phyloP scores from a whole-genome alignment of 1,284 basidiomycete genomes.

The Cutaneotrichosporon cavernicola region DNA sequence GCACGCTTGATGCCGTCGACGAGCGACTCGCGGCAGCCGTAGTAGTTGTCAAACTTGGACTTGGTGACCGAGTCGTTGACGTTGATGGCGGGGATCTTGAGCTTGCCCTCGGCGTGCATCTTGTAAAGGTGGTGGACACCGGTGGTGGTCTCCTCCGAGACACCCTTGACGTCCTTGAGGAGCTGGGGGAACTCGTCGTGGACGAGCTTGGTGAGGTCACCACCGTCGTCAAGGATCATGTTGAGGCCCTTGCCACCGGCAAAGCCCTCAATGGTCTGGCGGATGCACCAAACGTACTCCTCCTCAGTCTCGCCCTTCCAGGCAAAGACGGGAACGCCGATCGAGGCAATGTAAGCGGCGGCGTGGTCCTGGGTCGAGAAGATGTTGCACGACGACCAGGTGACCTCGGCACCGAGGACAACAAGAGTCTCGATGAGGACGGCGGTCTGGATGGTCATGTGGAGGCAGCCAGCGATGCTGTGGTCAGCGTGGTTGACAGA shows the following conservation, averaged over 20 bases:
- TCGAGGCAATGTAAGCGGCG: constrained; percentile 95
- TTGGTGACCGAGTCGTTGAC: constrained; percentile 99
- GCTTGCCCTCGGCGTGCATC: constrained; percentile 88
- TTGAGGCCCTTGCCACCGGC: constrained; percentile 76
- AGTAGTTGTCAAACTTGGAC: constrained; percentile 88
- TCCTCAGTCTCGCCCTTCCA: constrained; percentile 99
- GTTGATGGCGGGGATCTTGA: constrained; percentile 99
- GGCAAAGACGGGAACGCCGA: constrained; percentile 96
- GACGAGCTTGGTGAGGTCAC: constrained; percentile 91
- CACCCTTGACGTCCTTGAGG: constrained; percentile 77
- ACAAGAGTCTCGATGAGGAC: constrained; percentile 95
- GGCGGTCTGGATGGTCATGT: constrained; percentile 92
- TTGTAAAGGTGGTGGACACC: constrained; percentile 99
- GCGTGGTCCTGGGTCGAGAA: constrained; percentile 99
- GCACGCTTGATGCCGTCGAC: constrained; percentile 99
- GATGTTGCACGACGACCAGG: constrained; percentile 99
- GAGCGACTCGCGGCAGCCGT: constrained; percentile 98
- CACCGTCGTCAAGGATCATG: constrained; percentile 99
- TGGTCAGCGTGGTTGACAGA: background rate
- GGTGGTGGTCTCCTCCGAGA: constrained; percentile 99
- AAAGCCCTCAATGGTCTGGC: constrained; percentile 82
- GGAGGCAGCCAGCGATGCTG: constrained; percentile 87
- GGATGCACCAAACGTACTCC: constrained; percentile 97
- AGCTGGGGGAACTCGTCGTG: constrained; percentile 95
- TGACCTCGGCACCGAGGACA: constrained; percentile 92